Percentiles rank a stretch among this genome's conserved stretches.
Evolutionary conservation across 2,329 filamentous ascomycete genomes (phyloP).

Genomic region (Mycosphaerella arachidis): DNA sequence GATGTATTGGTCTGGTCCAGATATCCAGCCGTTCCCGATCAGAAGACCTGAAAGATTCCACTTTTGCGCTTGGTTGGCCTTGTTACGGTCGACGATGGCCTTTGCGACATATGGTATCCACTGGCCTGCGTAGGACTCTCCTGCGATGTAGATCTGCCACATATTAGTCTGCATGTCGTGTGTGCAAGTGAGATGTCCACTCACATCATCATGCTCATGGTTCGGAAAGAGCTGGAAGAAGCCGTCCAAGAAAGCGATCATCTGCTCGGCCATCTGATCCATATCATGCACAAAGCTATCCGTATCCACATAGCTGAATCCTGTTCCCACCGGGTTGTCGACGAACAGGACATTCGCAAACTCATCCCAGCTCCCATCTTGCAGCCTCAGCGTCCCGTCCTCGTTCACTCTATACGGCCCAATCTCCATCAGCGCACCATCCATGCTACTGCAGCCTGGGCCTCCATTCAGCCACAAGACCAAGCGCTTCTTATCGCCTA

Average conservation of each 20-base stretch:
- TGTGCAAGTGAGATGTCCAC: slow-evolving; percentile 35
- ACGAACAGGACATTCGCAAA: slow-evolving; percentile 96
- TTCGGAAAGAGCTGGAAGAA: slow-evolving; percentile 89
- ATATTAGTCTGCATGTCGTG: background rate
- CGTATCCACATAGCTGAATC: slow-evolving; percentile 91
- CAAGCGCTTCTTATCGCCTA: slow-evolving; percentile 83
- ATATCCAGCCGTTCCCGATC: slow-evolving; percentile 98
- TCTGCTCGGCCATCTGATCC: slow-evolving; percentile 82
- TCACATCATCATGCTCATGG: slow-evolving; percentile 84
- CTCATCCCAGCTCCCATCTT: slow-evolving; percentile 97
- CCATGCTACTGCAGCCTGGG: slow-evolving; percentile 94
- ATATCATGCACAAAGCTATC: slow-evolving; percentile 82
- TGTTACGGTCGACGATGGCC: slow-evolving; percentile 84
- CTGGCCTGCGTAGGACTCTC: slow-evolving; percentile 95
- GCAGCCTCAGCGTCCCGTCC: slow-evolving; percentile 66
- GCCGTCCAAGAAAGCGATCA: slow-evolving; percentile 83
- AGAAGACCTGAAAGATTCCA: slow-evolving; percentile 84
- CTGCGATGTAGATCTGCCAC: slow-evolving; percentile 78
- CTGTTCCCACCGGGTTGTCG: slow-evolving; percentile 93
- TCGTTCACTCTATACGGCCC: slow-evolving; percentile 85
- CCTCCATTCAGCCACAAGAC: slow-evolving; percentile 97
- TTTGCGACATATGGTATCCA: slow-evolving; percentile 96
- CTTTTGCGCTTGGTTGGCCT: slow-evolving; percentile 41
- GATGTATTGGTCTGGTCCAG: slow-evolving; percentile 82
- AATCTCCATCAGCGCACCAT: slow-evolving; percentile 93